Evolutionary conservation across 164 flowering plant genomes (phyloP), one percentile per base, ranked within the genome.

Genomic region (Vitis cinerea): DNA sequence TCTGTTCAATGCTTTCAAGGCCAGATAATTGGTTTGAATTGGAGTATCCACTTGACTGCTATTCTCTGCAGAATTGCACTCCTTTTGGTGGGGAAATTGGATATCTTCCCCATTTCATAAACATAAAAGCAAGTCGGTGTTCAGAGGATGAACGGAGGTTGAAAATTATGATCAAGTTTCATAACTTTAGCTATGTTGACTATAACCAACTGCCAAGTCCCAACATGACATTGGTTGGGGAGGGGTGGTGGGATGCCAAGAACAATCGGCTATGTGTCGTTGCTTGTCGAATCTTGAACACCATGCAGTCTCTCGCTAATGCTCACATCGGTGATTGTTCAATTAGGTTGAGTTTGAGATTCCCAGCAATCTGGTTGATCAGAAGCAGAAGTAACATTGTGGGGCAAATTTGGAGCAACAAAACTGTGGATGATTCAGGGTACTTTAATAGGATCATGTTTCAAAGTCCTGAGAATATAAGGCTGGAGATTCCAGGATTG

Each of bases 371-470:
- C 1, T 50, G 78, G 79, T 70, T 85, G 0, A 72, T 85, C 52
- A 76, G 64, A 73, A 62, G 54, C 27, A 76, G 77, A 64, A 74
- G 75, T 56, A 59, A 9, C 19, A 64, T 77, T 60, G 67, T 74
- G 64, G 90, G 88, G 10, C 56, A 71, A 19, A 68, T 84, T 54
- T 84, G 89, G 89, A 84, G 82, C 65, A 81, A 64, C 66, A 76
- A 69, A 63, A 66, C 71, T 14, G 50, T 15, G 14, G 68, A 67
- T 59, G 83, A 79, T 3, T 23, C 76, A 1, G 87, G 82, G 12
- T 80, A 81, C 70, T 87, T 87, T 70, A 70, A 70, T 6, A 76
- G 19, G 58, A 67, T 83, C 68, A 63, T 14, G 4, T 68, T 82
- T 58, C 55, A 17, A 37, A 37, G 44, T 44, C 77, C 66, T 63